Base-by-base conservation (phyloP, 2,329 filamentous ascomycete species). In the Orbilia ellipsospora region DNA sequence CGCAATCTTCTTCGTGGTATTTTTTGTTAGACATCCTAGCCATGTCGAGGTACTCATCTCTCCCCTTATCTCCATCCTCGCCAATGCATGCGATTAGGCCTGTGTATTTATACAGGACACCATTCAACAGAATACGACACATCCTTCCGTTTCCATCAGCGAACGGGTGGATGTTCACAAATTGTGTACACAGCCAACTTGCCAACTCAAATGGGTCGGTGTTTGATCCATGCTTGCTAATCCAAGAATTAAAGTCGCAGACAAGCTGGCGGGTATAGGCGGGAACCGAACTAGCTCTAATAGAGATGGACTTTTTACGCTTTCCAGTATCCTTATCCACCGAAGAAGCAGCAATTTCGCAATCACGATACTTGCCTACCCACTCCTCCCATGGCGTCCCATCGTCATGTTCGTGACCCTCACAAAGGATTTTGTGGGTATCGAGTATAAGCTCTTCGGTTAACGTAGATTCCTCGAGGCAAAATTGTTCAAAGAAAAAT, bases 21-120 rank as follows among this genome's bases (percentile, higher is more conserved):
- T 20, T 44, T 28, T 55, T 65, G 5, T 50, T 44, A 1, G 44
- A 51, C 13, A 12, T 57, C 1, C 15, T 26, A 0, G 64, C 69
- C 44, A 79, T 69, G 6, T 56, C 57, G n/a, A 80, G 48, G 52
- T 80, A 73, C 8, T 55, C 55, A 12, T 61, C 62, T 15, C 50
- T 54, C 16, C 69, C 61, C 28, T 59, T 36, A 1, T 62, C 55
- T 20, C 26, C 56, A 13, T 61, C 36, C 6, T 65, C 61, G 7
- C 68, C 68, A 51, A 73, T 48, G 16, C 28, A 61, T 10, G 69
- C 56, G 2, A 73, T 18, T 1, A 73, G 16, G 2, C 69, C 69
- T 0, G 62, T 65, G n/a, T 66, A 65, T 28, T 56, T 73, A 20
- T 56, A 62, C n/a, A 73, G n/a, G 42, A 73, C 62, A 1, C 15